Percentiles rank a stretch among this genome's conserved stretches.
These are phyloP conservation scores for Mycosphaerella sp. DNA, from an alignment of 2,329 filamentous ascomycete species.

Conservation along the genomic window DNA sequence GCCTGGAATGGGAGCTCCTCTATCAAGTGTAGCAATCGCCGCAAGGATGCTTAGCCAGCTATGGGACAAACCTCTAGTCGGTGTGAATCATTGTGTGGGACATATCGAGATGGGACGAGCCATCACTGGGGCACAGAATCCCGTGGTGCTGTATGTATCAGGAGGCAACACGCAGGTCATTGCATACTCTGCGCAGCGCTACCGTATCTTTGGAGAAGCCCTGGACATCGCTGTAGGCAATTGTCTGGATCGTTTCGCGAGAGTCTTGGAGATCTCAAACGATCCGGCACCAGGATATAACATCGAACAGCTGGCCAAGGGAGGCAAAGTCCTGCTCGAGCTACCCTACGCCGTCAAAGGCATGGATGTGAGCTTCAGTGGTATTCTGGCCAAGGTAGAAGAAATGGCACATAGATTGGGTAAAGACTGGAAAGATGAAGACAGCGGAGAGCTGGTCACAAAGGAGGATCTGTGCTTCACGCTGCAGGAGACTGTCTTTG, in stretches of 20 bases:
- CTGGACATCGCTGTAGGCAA: constrained; percentile 97
- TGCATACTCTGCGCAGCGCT: constrained; percentile 87
- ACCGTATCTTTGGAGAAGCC: constrained; percentile 96
- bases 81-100: constrained; percentile 96
- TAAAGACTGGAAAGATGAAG: constrained; percentile 35
- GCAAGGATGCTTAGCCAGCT: constrained; percentile 75
- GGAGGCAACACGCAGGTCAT: constrained; percentile 98
- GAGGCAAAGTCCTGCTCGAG: constrained; percentile 66
- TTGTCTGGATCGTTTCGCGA: constrained; percentile 90
- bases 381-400: constrained; percentile 80
- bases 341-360: constrained; percentile 95
- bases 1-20: constrained; percentile 91
- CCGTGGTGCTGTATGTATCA: constrained; percentile 90
- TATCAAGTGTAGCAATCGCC: constrained; percentile 78
- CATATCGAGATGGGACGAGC: constrained; percentile 98
- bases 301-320: constrained; percentile 87
- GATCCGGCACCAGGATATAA: constrained; percentile 97
- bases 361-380: constrained; percentile 96
- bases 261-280: constrained; percentile 85
- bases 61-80: constrained; percentile 83
- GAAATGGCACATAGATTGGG: constrained; percentile 66
- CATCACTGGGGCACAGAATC: constrained; percentile 85
- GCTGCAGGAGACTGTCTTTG: constrained; percentile 89
- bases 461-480: constrained; percentile 86
- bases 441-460: constrained; percentile 59